Evolutionary conservation across 2,329 filamentous ascomycete genomes (phyloP), one percentile per base, ranked within the genome.

Genomic region (Samsoniella hepiali): DNA sequence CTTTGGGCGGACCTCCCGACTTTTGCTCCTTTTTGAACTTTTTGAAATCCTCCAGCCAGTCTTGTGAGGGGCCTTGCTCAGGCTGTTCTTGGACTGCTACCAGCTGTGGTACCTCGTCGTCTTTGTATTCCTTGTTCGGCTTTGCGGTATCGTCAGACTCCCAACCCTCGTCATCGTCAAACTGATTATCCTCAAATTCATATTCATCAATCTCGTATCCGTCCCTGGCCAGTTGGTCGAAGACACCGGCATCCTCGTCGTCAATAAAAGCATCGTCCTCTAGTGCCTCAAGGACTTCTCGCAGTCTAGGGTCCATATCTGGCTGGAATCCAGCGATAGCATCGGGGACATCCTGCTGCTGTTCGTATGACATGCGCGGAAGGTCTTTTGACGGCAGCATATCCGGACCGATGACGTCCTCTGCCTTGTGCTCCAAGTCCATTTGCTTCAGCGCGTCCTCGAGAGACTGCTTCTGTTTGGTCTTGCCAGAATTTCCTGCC

Each of bases 261-360:
- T 91, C 94, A 2, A 99, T 93, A 72, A 92, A 99, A 2, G 90
- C 94, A 31, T 99, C 95, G 71, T 99, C 95, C 56, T 99, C 95
- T 36, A 99, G 79, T 11, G 95, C 95, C 76, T 97, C 93, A 31
- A 99, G 78, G 5, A 93, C 93, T 75, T 99, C 95, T 53, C 95
- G 85, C 68, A 99, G 75, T 45, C 94, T 84, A 2, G 93, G 93
- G 72, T 99, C 96, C 95, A 99, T 98, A 72, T 98, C 93, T 7
- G 96, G 95, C 76, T 99, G 90, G 75, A 99, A 97, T 0, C 95
- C 95, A 3, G 91, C 89, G 71, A 99, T 91, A 8, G 87, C 88
- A 77, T 99, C 95, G 1, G 95, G 95, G 1, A 98, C 80, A 70
- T 97, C 86, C 76, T 99, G 95, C 77, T 97, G 93, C 62, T 93